phyloP scores from a whole-genome alignment of 768 basidiomycete genomes.

The Tylopilus balloui region DNA sequence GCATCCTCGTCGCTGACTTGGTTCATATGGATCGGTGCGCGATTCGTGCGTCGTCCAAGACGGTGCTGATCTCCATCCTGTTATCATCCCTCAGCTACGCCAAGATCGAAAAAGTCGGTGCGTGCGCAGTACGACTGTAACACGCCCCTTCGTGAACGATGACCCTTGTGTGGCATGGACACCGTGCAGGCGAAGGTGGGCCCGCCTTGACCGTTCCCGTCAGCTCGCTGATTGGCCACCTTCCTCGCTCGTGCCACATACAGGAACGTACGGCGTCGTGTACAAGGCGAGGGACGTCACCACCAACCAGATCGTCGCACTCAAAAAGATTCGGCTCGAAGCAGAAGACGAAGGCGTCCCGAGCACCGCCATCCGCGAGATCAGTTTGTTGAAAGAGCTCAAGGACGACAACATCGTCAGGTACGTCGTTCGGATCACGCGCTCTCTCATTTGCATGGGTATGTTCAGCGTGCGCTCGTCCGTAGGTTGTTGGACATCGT shows the following conservation, averaged over 20 bases:
- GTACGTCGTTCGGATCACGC: conserved; percentile 37
- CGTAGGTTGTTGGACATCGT: conserved; percentile 90
- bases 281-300: conserved; percentile 90
- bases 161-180: conserved; percentile 17
- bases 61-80: conserved; percentile 15
- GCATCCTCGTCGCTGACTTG: conserved; percentile 3
- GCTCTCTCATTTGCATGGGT: background rate
- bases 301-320: conserved; percentile 81
- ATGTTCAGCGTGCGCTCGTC: conserved; percentile 8
- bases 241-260: background rate
- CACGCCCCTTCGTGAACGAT: conserved; percentile 7
- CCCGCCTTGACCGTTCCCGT: background rate
- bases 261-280: conserved; percentile 97
- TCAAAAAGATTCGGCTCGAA: conserved; percentile 98
- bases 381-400: conserved; percentile 93
- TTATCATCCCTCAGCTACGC: conserved; percentile 66
- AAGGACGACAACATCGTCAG: conserved; percentile 95
- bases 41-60: conserved; percentile 3
- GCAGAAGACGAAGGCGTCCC: conserved; percentile 99
- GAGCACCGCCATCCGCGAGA: conserved; percentile 96
- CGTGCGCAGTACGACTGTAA: conserved; percentile 36
- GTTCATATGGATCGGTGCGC: conserved; percentile 34
- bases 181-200: conserved; percentile 42
- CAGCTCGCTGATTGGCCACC: background rate
- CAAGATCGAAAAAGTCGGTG: conserved; percentile 98